Evolutionary conservation across 352 stramenopile genomes (phyloP).

Genomic region (Phytophthora ohioensis): DNA sequence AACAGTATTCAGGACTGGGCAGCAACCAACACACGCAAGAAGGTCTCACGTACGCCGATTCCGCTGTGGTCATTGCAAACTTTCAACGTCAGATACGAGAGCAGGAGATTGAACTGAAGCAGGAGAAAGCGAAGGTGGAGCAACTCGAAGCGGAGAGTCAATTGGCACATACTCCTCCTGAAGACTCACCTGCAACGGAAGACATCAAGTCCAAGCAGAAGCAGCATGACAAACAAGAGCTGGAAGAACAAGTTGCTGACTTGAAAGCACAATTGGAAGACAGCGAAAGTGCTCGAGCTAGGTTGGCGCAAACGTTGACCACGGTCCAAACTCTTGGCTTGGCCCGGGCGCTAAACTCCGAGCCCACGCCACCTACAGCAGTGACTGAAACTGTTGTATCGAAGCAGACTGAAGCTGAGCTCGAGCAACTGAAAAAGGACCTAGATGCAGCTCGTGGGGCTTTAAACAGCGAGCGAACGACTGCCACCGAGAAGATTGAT

Average conservation of each 20-base stretch:
- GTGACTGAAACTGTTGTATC: conserved; percentile 3
- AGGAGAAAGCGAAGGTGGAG: conserved; percentile 36
- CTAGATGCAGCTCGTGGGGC: conserved; percentile 15
- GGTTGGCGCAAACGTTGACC: conserved; percentile 66
- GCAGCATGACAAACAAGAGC: conserved; percentile 34
- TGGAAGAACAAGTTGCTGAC: conserved; percentile 36
- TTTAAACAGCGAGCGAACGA: conserved; percentile 15
- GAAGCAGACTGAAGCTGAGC: conserved; percentile 29
- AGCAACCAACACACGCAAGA: conserved; percentile 30
- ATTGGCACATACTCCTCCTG: neutral
- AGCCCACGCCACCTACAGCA: conserved; percentile 14
- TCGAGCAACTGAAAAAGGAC: conserved; percentile 24
- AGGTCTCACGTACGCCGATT: conserved; percentile 44
- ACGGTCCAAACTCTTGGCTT: conserved; percentile 47
- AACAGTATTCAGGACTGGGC: conserved; percentile 40
- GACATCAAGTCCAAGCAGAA: conserved; percentile 8
- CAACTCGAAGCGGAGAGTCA: conserved; percentile 29
- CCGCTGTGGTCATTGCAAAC: conserved; percentile 49
- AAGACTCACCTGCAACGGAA: conserved; percentile 4
- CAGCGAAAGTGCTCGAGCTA: conserved; percentile 72
- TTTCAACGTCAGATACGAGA: conserved; percentile 43
- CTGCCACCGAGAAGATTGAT: conserved; percentile 11
- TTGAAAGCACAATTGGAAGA: conserved; percentile 67
- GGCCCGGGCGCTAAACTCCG: conserved; percentile 19
- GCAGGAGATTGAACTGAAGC: conserved; percentile 34